phyloP scores from a whole-genome alignment of 306 rosid species.

The Echinosophora koreensis region DNA sequence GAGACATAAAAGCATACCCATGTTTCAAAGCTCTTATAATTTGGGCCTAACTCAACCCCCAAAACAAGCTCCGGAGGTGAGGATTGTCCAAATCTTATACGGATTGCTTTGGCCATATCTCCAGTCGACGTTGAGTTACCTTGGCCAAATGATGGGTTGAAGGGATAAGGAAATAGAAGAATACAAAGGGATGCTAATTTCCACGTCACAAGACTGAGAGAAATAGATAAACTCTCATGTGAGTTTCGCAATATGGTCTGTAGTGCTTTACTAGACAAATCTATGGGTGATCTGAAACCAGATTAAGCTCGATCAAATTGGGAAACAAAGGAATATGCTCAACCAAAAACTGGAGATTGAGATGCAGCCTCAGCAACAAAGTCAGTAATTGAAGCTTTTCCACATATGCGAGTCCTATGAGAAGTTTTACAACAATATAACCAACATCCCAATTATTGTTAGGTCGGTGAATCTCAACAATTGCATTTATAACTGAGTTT shows the following conservation, averaged over 20 bases:
- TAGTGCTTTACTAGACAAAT: constrained; percentile 10
- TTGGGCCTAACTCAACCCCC: too few species aligned
- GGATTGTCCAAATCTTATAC: too few species aligned
- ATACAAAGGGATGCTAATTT: too few species aligned
- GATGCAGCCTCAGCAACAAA: not conserved
- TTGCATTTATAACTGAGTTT: not conserved
- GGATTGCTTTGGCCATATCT: too few species aligned
- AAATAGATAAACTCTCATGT: not conserved
- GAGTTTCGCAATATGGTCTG: not conserved
- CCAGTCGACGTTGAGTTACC: too few species aligned
- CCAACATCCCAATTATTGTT: not conserved
- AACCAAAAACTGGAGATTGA: not conserved
- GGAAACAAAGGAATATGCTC: not conserved
- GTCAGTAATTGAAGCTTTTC: constrained; percentile 25
- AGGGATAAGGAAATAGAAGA: too few species aligned
- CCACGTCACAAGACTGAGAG: too few species aligned
- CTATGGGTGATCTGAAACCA: not conserved
- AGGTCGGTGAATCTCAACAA: not conserved
- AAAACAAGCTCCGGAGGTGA: too few species aligned
- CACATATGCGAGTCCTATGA: not conserved
- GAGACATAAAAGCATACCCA: constrained; percentile 13
- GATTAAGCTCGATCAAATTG: constrained; percentile 8
- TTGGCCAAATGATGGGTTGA: too few species aligned
- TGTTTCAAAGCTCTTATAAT: not conserved
- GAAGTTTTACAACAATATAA: constrained; percentile 15